These are phyloP conservation scores for Holtermanniella nyarrowii DNA, from an alignment of 768 basidiomycete species.

Conservation along the genomic window DNA sequence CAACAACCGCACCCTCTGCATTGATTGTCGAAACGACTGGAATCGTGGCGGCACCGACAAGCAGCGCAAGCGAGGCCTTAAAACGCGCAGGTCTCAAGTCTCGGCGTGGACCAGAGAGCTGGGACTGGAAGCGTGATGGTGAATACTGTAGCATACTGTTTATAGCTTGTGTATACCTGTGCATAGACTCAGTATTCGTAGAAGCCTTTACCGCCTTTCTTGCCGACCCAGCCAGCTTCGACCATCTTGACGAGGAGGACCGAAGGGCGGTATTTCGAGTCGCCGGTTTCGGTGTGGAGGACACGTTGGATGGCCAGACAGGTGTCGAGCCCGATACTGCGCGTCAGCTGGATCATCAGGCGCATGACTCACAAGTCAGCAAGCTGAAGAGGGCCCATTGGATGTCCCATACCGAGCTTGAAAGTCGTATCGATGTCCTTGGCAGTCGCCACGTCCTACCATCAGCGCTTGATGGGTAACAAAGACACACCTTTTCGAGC, in stretches of 20 bases:
- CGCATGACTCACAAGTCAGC: slow-evolving; percentile 44
- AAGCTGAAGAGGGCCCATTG: slow-evolving; percentile 86
- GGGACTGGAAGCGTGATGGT: too few relatives aligned
- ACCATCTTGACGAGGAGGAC: slow-evolving; percentile 90
- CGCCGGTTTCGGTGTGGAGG: slow-evolving; percentile 74
- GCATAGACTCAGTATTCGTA: too few relatives aligned
- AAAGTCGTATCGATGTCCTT: slow-evolving; percentile 95
- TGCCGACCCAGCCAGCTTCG: slow-evolving; percentile 86
- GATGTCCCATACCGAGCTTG: slow-evolving; percentile 65
- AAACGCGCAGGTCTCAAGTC: background rate
- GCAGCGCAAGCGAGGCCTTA: background rate
- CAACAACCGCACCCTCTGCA: background rate
- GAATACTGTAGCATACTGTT: too few relatives aligned
- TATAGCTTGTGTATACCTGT: too few relatives aligned
- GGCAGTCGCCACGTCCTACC: slow-evolving; percentile 73
- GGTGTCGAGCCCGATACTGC: slow-evolving; percentile 91
- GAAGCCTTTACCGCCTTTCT: slow-evolving; percentile 87
- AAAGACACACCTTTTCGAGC: slow-evolving; percentile 61
- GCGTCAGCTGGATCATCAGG: background rate
- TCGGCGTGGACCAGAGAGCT: background rate
- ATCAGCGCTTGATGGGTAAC: background rate
- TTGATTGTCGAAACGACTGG: background rate
- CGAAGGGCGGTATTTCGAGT: slow-evolving; percentile 89
- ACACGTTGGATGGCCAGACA: slow-evolving; percentile 89
- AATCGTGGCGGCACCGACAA: background rate